Base-by-base conservation (phyloP, 78 protist genomes). In the slime mould (Dictyostelium discoideum) region DNA sequence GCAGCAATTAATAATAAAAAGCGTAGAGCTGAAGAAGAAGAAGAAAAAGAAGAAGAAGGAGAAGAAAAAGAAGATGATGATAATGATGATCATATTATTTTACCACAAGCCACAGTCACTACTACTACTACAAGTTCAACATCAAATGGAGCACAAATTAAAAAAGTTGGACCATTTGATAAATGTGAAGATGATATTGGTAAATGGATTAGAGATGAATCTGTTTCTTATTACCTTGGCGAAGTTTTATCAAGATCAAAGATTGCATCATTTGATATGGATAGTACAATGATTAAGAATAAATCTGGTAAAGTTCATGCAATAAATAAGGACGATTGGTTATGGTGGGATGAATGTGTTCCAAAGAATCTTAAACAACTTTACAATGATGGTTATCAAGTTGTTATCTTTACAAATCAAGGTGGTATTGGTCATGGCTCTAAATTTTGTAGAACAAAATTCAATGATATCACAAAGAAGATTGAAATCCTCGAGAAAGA, bases 211-310 rank as follows among this genome's bases (percentile, higher is more conserved):
- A 76, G 26, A 8, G 65, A 88, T 37, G 86, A 46, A 1, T 22
- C 74, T 14, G 48, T 54, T 29, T n/a, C 78, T 11, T 76, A 22
- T 46, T 88, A 63, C 48, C 74, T 67, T 24, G 86, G 76, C 3
- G 86, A 78, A 44, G 78, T 16, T 13, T 44, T 88, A 20, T 39
- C 50, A 5, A 78, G 87, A 46, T 24, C 77, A 22, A 88, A 88
- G 87, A 69, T 88, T 60, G 94, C 86, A n/a, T 72, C 87, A 2
- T 88, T 88, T 80, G 94, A 88, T 88, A 88, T 88, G 94, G 94
- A 88, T 80, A 73, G 76, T 20, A 88, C 94, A 80, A 16, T 88
- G 3, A 32, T 88, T 3, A 16, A 44, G 1, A 50, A 85, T 42
- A 80, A 80, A 84, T 88, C 94, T 65, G 94, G 94, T 46, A 69